Evolutionary conservation across 2,329 filamentous ascomycete genomes (phyloP).

Genomic region (Fusarium anthophilum): DNA sequence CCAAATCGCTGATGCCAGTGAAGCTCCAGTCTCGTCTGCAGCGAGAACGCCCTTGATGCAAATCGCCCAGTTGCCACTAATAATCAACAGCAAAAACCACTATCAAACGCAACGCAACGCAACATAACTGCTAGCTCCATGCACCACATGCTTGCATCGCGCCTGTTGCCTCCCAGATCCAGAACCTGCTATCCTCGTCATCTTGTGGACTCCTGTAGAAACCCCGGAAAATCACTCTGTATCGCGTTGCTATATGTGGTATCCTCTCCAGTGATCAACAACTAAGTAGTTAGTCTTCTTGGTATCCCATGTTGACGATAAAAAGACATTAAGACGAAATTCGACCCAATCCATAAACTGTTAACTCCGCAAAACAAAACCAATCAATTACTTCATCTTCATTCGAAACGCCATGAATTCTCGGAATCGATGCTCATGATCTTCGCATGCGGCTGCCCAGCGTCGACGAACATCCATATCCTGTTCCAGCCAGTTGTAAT

Average conservation of each 20-base stretch:
- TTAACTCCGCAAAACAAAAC: constrained; percentile 15
- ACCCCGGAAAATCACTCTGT: constrained; percentile 20
- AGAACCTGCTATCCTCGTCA: constrained; percentile 12
- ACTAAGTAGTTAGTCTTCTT: not conserved
- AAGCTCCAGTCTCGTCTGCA: constrained; percentile 3
- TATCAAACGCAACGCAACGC: constrained; percentile 5
- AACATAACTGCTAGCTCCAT: constrained; percentile 13
- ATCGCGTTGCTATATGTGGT: not conserved
- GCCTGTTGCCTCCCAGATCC: constrained; percentile 18
- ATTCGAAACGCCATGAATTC: constrained; percentile 63
- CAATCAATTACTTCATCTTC: constrained; percentile 51
- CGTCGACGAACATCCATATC: constrained; percentile 70
- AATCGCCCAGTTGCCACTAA: constrained; percentile 17
- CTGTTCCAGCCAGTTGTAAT: constrained; percentile 68
- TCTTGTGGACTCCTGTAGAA: constrained; percentile 22
- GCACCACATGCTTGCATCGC: constrained; percentile 15
- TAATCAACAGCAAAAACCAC: constrained; percentile 13
- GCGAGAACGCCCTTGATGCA: constrained; percentile 24
- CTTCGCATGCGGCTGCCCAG: constrained; percentile 68
- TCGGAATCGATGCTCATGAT: constrained; percentile 67
- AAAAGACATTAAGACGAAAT: constrained; percentile 13
- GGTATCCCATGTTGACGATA: constrained; percentile 14
- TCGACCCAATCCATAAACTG: constrained; percentile 10
- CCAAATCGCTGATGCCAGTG: constrained; percentile 5
- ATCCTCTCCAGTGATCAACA: not conserved